These are phyloP conservation scores for Hypoxylon rickii DNA, from an alignment of 495 filamentous ascomycete genomes.

Conservation along the genomic window DNA sequence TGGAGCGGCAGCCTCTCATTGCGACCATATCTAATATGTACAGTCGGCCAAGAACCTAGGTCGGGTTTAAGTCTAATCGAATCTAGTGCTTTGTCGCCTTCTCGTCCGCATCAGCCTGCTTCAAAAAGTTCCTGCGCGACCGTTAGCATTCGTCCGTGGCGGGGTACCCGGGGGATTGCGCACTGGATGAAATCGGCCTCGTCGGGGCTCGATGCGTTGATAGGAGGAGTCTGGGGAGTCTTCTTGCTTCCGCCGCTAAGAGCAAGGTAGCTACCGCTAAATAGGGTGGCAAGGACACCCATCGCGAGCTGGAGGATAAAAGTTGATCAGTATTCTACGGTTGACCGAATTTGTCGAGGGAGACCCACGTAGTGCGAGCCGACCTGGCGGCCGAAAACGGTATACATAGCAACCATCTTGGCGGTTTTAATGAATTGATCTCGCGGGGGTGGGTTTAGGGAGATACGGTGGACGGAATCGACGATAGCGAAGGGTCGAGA, in stretches of 20 bases:
- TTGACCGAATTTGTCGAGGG: background rate
- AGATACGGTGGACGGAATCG: constrained; percentile 25
- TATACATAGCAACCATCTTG: constrained; percentile 89
- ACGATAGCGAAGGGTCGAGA: constrained; percentile 34
- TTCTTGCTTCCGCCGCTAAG: constrained; percentile 68
- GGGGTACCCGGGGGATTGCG: constrained; percentile 39
- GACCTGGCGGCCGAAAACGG: constrained; percentile 84
- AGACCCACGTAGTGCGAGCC: constrained; percentile 88
- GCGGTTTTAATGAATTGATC: constrained; percentile 47
- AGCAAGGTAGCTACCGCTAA: constrained; percentile 59
- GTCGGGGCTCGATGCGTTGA: constrained; percentile 86
- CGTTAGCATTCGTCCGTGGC: constrained; percentile 36
- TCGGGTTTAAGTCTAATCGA: constrained; percentile 14
- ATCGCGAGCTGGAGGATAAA: constrained; percentile 74
- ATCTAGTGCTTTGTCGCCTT: constrained; percentile 69
- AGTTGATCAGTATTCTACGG: constrained; percentile 31
- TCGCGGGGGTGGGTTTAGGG: constrained; percentile 17
- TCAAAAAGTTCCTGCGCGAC: constrained; percentile 74
- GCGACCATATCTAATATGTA: constrained; percentile 38
- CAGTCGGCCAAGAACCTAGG: constrained; percentile 31
- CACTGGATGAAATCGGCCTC: constrained; percentile 99
- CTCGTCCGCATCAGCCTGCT: constrained; percentile 69
- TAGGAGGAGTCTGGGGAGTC: constrained; percentile 67
- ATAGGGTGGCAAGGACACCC: constrained; percentile 70
- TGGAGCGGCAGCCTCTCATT: constrained; percentile 28